A percentile compares a stretch with the other conserved stretches of the same genome.
phyloP scores from a whole-genome alignment of 306 rosid genomes.

The Mimosa pudica region DNA sequence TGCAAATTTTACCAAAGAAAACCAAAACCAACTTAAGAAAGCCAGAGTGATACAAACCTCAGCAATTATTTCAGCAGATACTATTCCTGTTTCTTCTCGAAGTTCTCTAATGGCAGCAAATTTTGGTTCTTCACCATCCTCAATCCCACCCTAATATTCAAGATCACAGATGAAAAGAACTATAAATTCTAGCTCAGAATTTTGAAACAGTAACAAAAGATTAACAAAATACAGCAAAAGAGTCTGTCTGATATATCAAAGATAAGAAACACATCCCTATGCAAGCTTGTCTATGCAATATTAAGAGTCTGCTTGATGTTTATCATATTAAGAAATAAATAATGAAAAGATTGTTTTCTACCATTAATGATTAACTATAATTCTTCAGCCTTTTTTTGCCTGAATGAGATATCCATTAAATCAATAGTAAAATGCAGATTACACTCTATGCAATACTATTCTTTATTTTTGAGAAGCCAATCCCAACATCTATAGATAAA shows the following conservation, averaged over 20 bases:
- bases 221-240: neutral
- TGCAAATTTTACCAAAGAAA: conserved; percentile 24
- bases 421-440: too few relatives aligned
- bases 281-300: neutral
- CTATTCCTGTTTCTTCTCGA: conserved; percentile 90
- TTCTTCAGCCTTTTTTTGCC: too few relatives aligned
- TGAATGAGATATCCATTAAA: too few relatives aligned
- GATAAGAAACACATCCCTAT: conserved; percentile 3
- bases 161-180: conserved; percentile 17
- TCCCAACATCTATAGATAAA: too few relatives aligned
- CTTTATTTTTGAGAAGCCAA: too few relatives aligned
- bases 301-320: neutral
- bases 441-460: too few relatives aligned
- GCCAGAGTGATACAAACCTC: conserved; percentile 56
- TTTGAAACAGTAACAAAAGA: neutral
- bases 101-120: conserved; percentile 88
- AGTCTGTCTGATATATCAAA: conserved; percentile 13
- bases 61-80: conserved; percentile 73
- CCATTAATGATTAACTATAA: neutral
- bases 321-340: too few relatives aligned
- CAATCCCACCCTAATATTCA: conserved; percentile 80
- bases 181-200: conserved; percentile 29
- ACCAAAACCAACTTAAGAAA: conserved; percentile 27
- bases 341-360: neutral
- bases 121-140: conserved; percentile 94